Conservation (phyloP, 2,329 filamentous ascomycete genomes). For the Catunica adiposa region DNA sequence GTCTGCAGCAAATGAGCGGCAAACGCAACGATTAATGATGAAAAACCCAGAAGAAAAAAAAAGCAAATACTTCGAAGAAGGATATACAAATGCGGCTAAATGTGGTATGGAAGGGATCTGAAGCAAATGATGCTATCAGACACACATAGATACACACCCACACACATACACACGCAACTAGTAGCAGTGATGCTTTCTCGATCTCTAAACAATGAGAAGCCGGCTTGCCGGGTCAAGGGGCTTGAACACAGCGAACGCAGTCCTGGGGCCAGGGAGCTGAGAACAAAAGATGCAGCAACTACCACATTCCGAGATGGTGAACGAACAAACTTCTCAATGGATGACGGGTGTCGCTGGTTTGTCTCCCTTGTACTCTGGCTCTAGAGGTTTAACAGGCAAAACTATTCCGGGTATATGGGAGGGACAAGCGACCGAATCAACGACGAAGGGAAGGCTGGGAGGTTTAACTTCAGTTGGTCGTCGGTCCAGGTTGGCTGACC, state of each 20-base stretch:
- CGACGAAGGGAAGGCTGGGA: background rate
- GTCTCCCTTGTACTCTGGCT: background rate
- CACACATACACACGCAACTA: background rate
- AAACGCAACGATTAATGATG: background rate
- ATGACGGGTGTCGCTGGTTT: background rate
- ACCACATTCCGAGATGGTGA: constrained; percentile 8
- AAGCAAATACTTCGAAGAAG: constrained; percentile 3
- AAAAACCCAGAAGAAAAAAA: constrained; percentile 14
- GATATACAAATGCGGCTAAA: background rate
- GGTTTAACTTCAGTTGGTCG: background rate
- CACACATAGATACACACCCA: no score
- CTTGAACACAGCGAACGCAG: background rate
- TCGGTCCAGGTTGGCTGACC: background rate
- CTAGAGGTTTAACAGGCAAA: no score
- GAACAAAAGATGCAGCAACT: constrained; percentile 7
- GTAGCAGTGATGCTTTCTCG: background rate
- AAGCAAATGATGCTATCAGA: no score
- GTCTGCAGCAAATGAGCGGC: background rate
- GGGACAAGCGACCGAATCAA: no score
- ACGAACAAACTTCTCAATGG: background rate
- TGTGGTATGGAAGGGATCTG: no score
- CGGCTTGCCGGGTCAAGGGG: constrained; percentile 1
- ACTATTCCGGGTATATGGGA: no score
- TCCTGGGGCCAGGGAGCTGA: constrained; percentile 3
- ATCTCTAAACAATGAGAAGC: background rate